Evolutionary conservation across 2,329 filamentous ascomycete species (phyloP), one percentile per base, ranked within the genome.

Genomic region (Xylaria sp.): DNA sequence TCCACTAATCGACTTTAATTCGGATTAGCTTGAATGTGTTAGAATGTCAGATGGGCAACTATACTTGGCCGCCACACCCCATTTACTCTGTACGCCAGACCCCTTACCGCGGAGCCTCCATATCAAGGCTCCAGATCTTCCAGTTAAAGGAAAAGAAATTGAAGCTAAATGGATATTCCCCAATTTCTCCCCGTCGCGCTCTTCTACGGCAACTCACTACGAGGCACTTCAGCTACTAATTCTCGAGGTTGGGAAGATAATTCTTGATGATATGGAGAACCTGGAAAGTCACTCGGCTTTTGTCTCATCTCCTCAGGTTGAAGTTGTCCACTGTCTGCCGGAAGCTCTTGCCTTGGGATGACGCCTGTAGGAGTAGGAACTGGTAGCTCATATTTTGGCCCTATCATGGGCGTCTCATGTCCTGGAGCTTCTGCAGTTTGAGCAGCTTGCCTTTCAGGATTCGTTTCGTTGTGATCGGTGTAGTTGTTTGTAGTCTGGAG

Each of bases 361-460:
- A 59, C 57, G 26, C 38, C 57, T 6, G 23, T 59, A 6, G 23
- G 23, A 26, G 6, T 11, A 1, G 38, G 57, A 0, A 33, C 26
- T 10, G 57, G 57, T 6, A 59, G 40, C 40, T 59, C 57, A 6
- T 59, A 33, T 13, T 59, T 59, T 26, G 20, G 57, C 26, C n/a
- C 7, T n/a, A 20, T 15, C 5, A 23, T 26, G 44, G 20, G 6
- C 2, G 20, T 26, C 20, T 33, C 51, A 3, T n/a, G 31, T 15
- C 28, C 3, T 17, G 10, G n/a, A n/a, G 11, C 15, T 36, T 33
- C n/a, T 33, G n/a, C 31, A 20, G 51, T 26, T 17, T 56, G 15
- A 15, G 31, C 17, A 13, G 51, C 15, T 31, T 38, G 51, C n/a
- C 11, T 26, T 33, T n/a, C 51, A 5, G 17, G 11, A 26, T 28